These are phyloP conservation scores for Candida tropicalis DNA, from an alignment of 1,139 yeast species.

Conservation along the genomic window DNA sequence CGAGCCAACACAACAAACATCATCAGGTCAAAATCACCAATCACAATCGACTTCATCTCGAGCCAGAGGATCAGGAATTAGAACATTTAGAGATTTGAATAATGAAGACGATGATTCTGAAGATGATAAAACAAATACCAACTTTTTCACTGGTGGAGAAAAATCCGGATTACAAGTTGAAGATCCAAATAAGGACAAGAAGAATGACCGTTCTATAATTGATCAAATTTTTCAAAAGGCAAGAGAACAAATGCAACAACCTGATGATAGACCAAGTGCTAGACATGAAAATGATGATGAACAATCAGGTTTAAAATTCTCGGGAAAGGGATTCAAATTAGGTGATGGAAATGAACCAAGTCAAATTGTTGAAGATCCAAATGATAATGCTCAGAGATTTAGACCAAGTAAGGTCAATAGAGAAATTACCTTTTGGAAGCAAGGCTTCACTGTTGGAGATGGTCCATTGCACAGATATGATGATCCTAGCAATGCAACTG, in stretches of 20 bases:
- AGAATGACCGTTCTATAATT: conserved; percentile 44
- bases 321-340: conserved; percentile 79
- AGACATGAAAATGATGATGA: conserved; percentile 12
- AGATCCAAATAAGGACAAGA: conserved; percentile 67
- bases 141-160: conserved; percentile 94
- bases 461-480: conserved; percentile 86
- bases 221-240: conserved; percentile 51
- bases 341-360: conserved; percentile 65
- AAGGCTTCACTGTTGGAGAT: conserved; percentile 93
- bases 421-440: conserved; percentile 91
- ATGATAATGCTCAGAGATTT: conserved; percentile 18
- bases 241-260: conserved; percentile 43
- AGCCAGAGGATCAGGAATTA: conserved; percentile 23
- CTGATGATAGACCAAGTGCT: conserved; percentile 49
- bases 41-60: conserved; percentile 4
- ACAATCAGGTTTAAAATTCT: conserved; percentile 33
- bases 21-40: background rate
- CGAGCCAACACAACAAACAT: conserved; percentile 11
- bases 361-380: conserved; percentile 33
- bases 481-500: conserved; percentile 81
- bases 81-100: conserved; percentile 56
- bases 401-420: conserved; percentile 60
- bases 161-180: conserved; percentile 93
- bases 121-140: conserved; percentile 67
- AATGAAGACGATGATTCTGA: conserved; percentile 49